phyloP scores from a whole-genome alignment of 2,329 filamentous ascomycete genomes.

The Celoporthe dispersa region DNA sequence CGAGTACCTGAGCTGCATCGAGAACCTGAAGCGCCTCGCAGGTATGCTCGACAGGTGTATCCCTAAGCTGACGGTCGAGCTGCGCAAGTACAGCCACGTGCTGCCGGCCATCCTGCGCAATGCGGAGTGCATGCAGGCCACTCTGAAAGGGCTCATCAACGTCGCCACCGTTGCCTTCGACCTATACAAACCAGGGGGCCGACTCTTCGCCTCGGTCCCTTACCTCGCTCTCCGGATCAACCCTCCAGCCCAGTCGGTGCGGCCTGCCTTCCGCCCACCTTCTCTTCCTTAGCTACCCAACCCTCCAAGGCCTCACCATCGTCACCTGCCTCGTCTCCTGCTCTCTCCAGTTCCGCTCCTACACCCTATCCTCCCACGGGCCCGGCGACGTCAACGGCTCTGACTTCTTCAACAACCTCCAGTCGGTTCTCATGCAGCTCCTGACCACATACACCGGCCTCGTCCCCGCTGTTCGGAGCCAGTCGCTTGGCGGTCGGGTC shows the following conservation, averaged over 20 bases:
- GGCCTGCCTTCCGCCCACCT: not conserved
- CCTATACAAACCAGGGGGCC: not conserved
- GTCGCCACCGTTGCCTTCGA: conserved; percentile 9
- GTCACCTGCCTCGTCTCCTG: conserved; percentile 14
- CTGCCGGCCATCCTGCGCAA: conserved; percentile 10
- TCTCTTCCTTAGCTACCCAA: conserved; percentile 18
- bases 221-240: conserved; percentile 2
- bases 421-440: conserved; percentile 19
- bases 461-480: conserved; percentile 2
- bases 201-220: not conserved
- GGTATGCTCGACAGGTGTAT: conserved; percentile 14
- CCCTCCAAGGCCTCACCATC: conserved; percentile 19
- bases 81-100: conserved; percentile 15
- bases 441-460: conserved; percentile 22
- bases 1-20: conserved; percentile 16
- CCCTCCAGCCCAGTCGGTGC: not conserved
- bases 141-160: conserved; percentile 9
- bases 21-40: conserved; percentile 14
- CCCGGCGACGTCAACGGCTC: conserved; percentile 5
- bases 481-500: not conserved
- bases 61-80: not conserved
- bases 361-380: not conserved
- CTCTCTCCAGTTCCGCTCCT: conserved; percentile 19
- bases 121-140: conserved; percentile 18
- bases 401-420: conserved; percentile 20